A percentile compares a stretch with the other conserved stretches of the same genome.
These are phyloP conservation scores for Eragrostis nindensis DNA, from an alignment of 176 grass and related monocot species.

Conservation along the genomic window DNA sequence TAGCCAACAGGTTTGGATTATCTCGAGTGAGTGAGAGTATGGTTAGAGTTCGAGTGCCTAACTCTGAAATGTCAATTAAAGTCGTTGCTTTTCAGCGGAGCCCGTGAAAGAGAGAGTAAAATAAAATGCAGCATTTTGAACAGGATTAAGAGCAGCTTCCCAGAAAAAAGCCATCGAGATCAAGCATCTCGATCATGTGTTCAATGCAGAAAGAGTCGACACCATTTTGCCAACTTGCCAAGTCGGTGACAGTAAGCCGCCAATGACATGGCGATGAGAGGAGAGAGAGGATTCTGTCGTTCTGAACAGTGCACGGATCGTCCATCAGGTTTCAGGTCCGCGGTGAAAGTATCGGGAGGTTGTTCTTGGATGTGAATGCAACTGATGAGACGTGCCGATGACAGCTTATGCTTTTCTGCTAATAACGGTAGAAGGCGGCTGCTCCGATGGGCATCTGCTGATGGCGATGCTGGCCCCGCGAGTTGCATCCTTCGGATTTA, in stretches of 20 bases:
- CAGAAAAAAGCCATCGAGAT: background rate
- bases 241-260: conserved; percentile 3
- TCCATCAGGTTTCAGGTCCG: background rate
- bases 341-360: background rate
- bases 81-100: background rate
- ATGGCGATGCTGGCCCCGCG: background rate
- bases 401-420: background rate
- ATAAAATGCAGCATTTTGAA: background rate
- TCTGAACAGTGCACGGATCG: background rate
- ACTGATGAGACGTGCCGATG: background rate
- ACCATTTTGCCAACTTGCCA: background rate
- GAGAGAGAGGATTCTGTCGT: background rate
- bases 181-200: conserved; percentile 40
- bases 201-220: conserved; percentile 13
- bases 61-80: background rate
- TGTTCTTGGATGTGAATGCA: background rate
- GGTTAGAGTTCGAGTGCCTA: background rate
- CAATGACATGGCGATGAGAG: background rate
- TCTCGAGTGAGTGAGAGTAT: background rate
- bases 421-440: background rate
- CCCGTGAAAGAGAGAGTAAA: conserved; percentile 8
- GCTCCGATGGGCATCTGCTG: background rate
- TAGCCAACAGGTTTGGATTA: background rate
- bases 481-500: background rate
- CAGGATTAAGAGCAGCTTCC: background rate